Percentiles rank a stretch among this genome's conserved stretches.
Evolutionary conservation across 2,329 filamentous ascomycete genomes (phyloP).

Genomic region (Curvularia sp.): DNA sequence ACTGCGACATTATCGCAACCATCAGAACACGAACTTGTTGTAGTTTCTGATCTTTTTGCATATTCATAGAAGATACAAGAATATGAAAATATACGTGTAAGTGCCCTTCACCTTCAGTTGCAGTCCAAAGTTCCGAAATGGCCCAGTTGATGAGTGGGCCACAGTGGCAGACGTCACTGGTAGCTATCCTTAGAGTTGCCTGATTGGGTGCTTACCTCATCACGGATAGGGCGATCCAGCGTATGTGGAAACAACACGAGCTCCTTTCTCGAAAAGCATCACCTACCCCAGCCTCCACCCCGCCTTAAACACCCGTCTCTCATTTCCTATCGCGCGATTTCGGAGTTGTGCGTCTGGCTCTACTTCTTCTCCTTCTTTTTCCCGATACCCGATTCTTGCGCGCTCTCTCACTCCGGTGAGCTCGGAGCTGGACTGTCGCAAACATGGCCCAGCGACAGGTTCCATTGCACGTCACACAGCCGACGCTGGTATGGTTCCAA

Average conservation of each 20-base stretch:
- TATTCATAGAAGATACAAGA: background rate
- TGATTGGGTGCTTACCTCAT: conserved; percentile 19
- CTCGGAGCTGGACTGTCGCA: conserved; percentile 51
- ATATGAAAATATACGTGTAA: background rate
- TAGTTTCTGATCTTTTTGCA: background rate
- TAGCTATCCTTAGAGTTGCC: conserved; percentile 16
- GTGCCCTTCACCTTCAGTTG: background rate
- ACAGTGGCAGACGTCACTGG: conserved; percentile 14
- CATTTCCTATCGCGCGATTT: conserved; percentile 50
- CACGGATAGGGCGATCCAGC: conserved; percentile 23
- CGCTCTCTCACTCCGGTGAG: conserved; percentile 47
- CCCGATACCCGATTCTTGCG: conserved; percentile 45
- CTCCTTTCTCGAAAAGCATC: conserved; percentile 39
- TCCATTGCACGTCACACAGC: conserved; percentile 80
- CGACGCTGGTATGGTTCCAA: conserved; percentile 70
- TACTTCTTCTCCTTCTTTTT: conserved; percentile 47
- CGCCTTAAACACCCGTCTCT: conserved; percentile 41
- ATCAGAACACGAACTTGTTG: background rate
- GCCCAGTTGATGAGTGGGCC: background rate
- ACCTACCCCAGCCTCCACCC: conserved; percentile 36
- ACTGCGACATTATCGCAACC: background rate
- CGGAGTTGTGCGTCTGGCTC: conserved; percentile 49
- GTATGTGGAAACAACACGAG: conserved; percentile 36
- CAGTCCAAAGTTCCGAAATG: background rate
- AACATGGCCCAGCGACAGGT: conserved; percentile 79